Conservation (phyloP, 768 basidiomycete genomes). For the Asterophora parasitica region DNA sequence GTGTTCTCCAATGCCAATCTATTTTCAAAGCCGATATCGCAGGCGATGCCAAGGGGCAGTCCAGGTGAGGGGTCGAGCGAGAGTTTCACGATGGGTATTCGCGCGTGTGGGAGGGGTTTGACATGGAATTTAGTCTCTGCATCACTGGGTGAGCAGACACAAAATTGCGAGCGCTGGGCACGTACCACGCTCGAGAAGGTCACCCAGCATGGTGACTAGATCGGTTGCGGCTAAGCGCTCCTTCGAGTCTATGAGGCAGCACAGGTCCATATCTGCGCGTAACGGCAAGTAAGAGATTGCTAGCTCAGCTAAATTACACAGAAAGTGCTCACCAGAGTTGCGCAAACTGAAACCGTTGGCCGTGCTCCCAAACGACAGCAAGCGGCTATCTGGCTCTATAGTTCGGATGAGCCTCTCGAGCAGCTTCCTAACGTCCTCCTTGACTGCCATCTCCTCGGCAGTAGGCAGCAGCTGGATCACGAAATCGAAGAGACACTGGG, state of each 20-base stretch:
- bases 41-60: constrained; percentile 84
- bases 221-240: constrained; percentile 77
- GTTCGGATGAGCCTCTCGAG: constrained; percentile 94
- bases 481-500: constrained; percentile 89
- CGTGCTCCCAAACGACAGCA: constrained; percentile 93
- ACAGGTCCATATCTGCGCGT: constrained; percentile 91
- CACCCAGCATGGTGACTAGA: constrained; percentile 91
- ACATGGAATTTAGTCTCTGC: constrained; percentile 94
- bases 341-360: constrained; percentile 96
- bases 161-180: constrained; percentile 15
- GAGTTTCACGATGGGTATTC: constrained; percentile 98
- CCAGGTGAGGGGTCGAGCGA: constrained; percentile 83
- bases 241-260: constrained; percentile 89
- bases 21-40: constrained; percentile 99
- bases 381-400: constrained; percentile 85
- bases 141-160: not conserved
- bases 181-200: constrained; percentile 88
- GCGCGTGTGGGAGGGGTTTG: constrained; percentile 92
- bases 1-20: constrained; percentile 96
- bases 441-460: constrained; percentile 84
- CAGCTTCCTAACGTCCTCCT: constrained; percentile 93
- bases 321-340: constrained; percentile 69
- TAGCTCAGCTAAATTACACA: not conserved
- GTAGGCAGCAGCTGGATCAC: constrained; percentile 90
- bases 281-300: constrained; percentile 2